Conservation (phyloP, 768 basidiomycete species). For the Sistotremastrum suecicum region DNA sequence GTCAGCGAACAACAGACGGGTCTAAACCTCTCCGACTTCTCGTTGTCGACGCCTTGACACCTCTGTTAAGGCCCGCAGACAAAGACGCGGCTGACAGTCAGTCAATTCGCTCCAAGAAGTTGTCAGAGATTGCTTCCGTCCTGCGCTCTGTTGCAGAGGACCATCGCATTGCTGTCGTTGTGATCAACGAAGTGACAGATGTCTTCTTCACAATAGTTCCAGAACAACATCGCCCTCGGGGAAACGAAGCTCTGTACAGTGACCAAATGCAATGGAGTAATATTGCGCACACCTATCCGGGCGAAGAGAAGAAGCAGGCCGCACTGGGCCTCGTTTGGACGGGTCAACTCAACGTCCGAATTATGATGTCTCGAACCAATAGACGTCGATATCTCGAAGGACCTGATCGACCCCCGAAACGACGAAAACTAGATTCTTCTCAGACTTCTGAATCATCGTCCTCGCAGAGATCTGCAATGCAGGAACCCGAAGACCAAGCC, state of each 20-base stretch:
- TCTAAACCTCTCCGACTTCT: slow-evolving; percentile 59
- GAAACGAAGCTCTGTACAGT: slow-evolving; percentile 41
- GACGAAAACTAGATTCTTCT: slow-evolving; percentile 9
- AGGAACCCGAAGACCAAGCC: slow-evolving; percentile 24
- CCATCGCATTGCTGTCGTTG: slow-evolving; percentile 57
- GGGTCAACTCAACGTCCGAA: slow-evolving; percentile 75
- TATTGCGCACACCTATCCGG: slow-evolving; percentile 42
- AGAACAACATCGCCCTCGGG: slow-evolving; percentile 8
- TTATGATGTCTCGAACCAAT: slow-evolving; percentile 70
- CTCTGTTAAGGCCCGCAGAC: slow-evolving; percentile 59
- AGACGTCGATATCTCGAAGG: slow-evolving; percentile 43
- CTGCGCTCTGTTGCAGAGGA: slow-evolving; percentile 59
- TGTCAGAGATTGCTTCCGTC: slow-evolving; percentile 50
- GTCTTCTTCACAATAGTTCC: slow-evolving; percentile 33
- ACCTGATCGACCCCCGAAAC: slow-evolving; percentile 13
- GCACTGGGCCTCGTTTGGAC: slow-evolving; percentile 86
- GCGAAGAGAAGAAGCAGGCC: slow-evolving; percentile 60
- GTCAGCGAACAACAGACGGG: slow-evolving; percentile 15
- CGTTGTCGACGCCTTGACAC: slow-evolving; percentile 78
- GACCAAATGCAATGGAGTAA: slow-evolving; percentile 70
- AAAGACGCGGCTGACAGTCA: slow-evolving; percentile 49
- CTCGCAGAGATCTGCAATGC: background rate
- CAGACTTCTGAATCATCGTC: background rate
- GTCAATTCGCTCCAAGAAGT: slow-evolving; percentile 55
- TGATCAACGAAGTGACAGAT: slow-evolving; percentile 84